A percentile compares a stretch with the other conserved stretches of the same genome.
These are phyloP conservation scores for Populus hybrid DNA, from an alignment of 441 rosid genomes.

Conservation along the genomic window DNA sequence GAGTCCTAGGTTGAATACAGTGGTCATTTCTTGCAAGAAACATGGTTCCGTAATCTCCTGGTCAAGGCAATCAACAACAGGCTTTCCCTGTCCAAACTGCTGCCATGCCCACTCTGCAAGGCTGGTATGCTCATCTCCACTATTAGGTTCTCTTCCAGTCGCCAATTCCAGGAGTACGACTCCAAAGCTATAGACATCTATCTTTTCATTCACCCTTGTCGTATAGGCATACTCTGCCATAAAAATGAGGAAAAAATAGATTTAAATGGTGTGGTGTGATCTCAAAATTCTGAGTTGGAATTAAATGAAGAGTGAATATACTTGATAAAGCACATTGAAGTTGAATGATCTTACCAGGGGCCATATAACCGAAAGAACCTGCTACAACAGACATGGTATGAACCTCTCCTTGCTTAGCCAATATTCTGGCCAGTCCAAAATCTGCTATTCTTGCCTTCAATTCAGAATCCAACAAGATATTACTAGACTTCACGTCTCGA, in stretches of 20 bases:
- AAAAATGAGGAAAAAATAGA: neutral
- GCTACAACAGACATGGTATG: conserved; percentile 80
- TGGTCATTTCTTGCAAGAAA: conserved; percentile 41
- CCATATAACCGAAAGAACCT: conserved; percentile 85
- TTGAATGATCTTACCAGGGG: conserved; percentile 61
- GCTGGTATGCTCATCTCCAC: conserved; percentile 49
- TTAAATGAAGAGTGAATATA: neutral
- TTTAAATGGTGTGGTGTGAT: neutral
- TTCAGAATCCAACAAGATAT: conserved; percentile 70
- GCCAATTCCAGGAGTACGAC: conserved; percentile 63
- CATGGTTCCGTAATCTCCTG: conserved; percentile 33
- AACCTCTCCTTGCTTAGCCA: conserved; percentile 55
- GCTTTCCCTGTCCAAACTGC: conserved; percentile 34
- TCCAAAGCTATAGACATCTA: conserved; percentile 72
- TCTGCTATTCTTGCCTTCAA: conserved; percentile 80
- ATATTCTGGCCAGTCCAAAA: conserved; percentile 81
- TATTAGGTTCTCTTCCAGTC: conserved; percentile 52
- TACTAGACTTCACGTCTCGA: conserved; percentile 88
- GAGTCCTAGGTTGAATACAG: conserved; percentile 56
- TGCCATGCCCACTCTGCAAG: conserved; percentile 68
- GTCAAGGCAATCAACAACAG: conserved; percentile 40
- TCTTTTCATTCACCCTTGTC: conserved; percentile 48
- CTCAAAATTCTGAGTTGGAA: neutral
- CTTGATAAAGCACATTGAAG: neutral
- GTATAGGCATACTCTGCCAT: conserved; percentile 51